These are phyloP conservation scores for Diphasiastrum complanatum DNA, from an alignment of 83 land plant genomes.

Conservation along the genomic window DNA sequence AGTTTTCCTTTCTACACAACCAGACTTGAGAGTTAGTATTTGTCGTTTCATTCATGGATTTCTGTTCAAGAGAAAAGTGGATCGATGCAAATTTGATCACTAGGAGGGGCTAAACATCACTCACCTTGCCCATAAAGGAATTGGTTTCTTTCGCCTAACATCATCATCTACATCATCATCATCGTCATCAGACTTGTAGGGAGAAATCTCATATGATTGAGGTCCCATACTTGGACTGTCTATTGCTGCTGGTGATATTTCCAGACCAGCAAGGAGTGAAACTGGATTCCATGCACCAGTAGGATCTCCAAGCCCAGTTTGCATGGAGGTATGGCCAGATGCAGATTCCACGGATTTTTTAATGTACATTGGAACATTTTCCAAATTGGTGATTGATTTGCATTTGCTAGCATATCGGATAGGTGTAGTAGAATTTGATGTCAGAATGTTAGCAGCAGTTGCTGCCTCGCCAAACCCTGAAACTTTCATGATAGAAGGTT, in stretches of 20 bases:
- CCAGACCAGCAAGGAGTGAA: not conserved
- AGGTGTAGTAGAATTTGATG: no score
- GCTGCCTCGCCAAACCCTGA: not conserved
- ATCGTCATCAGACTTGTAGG: constrained; percentile 64
- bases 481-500: no score
- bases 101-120: not conserved
- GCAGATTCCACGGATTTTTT: no score
- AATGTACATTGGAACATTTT: no score
- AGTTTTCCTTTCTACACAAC: constrained; percentile 37
- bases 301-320: not conserved
- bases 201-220: constrained; percentile 69
- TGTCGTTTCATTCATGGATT: not conserved
- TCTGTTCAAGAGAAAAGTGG: not conserved
- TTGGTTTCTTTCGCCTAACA: constrained; percentile 34
- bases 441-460: not conserved
- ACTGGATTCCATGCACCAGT: not conserved
- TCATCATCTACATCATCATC: constrained; percentile 76
- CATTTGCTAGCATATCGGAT: no score
- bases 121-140: constrained; percentile 94
- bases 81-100: not conserved
- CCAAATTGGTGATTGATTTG: no score
- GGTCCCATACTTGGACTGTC: not conserved
- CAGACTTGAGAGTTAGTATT: not conserved
- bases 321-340: no score
- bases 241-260: not conserved